Conservation (phyloP, 1,284 basidiomycete species). For the Dichomitus squalens region DNA sequence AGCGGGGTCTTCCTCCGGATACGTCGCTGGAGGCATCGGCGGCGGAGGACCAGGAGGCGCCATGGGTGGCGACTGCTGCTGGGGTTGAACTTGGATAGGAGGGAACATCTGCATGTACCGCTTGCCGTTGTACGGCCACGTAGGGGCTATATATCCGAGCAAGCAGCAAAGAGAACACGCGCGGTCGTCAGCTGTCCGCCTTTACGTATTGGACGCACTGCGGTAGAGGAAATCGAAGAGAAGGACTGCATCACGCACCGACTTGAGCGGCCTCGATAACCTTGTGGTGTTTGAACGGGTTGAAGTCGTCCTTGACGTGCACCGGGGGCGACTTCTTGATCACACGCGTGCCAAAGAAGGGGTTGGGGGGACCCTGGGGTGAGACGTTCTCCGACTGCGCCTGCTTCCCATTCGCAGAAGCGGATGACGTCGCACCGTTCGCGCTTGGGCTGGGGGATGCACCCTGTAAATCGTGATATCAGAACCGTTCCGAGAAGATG, state of each 20-base stretch:
- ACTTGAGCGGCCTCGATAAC: constrained; percentile 74
- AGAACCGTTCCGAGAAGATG: neutral
- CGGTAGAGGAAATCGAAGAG: constrained; percentile 1
- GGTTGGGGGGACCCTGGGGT: constrained; percentile 56
- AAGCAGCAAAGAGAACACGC: neutral
- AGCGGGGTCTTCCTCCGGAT: constrained; percentile 64
- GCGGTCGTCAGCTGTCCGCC: neutral
- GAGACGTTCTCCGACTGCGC: constrained; percentile 48
- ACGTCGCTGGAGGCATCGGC: constrained; percentile 68
- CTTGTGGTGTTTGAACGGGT: constrained; percentile 88
- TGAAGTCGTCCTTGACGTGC: constrained; percentile 92
- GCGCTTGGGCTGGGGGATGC: constrained; percentile 39
- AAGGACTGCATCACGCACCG: constrained; percentile 49
- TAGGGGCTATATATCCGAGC: constrained; percentile 54
- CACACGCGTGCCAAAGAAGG: constrained; percentile 83
- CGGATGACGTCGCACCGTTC: constrained; percentile 35
- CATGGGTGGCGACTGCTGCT: constrained; percentile 63
- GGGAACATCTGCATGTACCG: constrained; percentile 82
- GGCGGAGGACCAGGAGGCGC: constrained; percentile 66
- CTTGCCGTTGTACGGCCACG: constrained; percentile 91
- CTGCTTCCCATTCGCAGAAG: constrained; percentile 63
- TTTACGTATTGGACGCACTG: constrained; percentile 2
- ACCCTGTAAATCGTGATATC: constrained; percentile 36
- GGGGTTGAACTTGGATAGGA: constrained; percentile 51
- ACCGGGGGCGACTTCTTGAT: constrained; percentile 75